These are phyloP conservation scores for Alternaria tenuissima DNA, from an alignment of 2,329 filamentous ascomycete genomes.

Conservation along the genomic window DNA sequence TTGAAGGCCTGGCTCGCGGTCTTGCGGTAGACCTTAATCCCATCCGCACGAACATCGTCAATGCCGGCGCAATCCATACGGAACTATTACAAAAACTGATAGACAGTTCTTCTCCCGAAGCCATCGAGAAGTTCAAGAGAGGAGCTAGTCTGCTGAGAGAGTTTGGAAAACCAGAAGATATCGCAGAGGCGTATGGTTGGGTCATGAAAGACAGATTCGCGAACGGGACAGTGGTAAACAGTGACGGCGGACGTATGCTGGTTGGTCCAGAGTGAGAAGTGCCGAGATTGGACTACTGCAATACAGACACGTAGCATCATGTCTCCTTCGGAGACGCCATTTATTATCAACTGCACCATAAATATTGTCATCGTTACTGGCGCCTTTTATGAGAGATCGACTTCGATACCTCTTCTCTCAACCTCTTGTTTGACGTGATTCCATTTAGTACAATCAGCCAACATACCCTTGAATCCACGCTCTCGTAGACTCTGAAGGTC, in stretches of 20 bases:
- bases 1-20: slow-evolving; percentile 47
- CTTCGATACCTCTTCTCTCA: slow-evolving; percentile 17
- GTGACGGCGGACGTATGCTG: slow-evolving; percentile 51
- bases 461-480: slow-evolving; percentile 34
- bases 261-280: slow-evolving; percentile 5
- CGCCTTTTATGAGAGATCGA: slow-evolving; percentile 14
- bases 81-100: slow-evolving; percentile 47
- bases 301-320: not conserved
- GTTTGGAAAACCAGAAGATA: slow-evolving; percentile 46
- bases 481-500: slow-evolving; percentile 24
- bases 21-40: slow-evolving; percentile 55
- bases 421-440: slow-evolving; percentile 21
- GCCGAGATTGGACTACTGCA: not conserved
- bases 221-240: slow-evolving; percentile 46
- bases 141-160: slow-evolving; percentile 30
- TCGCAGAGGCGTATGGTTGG: slow-evolving; percentile 56
- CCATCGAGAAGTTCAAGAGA: slow-evolving; percentile 23
- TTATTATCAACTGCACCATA: not conserved
- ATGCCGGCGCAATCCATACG: slow-evolving; percentile 54
- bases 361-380: not conserved
- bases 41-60: slow-evolving; percentile 54
- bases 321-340: not conserved
- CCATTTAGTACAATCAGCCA: slow-evolving; percentile 44
- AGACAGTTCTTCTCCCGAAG: slow-evolving; percentile 23
- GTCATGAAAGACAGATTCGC: slow-evolving; percentile 55